phyloP scores from a whole-genome alignment of 768 basidiomycete species.

The Russula emetica region DNA sequence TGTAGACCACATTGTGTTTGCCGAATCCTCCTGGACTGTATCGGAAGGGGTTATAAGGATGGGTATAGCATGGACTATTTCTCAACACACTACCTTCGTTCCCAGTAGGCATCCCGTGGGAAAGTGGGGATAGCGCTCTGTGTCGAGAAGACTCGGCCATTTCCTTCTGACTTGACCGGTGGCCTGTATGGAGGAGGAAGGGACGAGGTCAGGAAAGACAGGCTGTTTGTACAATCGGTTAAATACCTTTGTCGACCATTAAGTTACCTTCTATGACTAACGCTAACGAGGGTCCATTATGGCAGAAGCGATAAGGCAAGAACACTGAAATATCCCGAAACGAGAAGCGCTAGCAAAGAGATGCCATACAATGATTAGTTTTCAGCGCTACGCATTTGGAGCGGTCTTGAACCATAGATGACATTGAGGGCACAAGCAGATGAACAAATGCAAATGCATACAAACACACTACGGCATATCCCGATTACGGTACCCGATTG shows the following conservation, averaged over 20 bases:
- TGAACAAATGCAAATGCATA: too few relatives aligned
- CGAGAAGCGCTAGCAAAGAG: neutral
- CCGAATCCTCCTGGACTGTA: neutral
- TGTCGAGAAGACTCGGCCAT: constrained; percentile 4
- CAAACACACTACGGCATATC: neutral
- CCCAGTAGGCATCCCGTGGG: neutral
- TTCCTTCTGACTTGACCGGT: neutral
- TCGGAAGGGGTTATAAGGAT: constrained; percentile 7
- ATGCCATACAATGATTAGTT: too few relatives aligned
- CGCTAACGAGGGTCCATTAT: neutral
- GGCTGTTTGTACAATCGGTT: neutral
- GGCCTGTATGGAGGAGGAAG: neutral
- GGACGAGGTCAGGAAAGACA: neutral
- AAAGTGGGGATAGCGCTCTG: neutral
- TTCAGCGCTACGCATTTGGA: neutral
- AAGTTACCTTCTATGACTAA: neutral
- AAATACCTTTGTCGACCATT: neutral
- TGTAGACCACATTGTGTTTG: constrained; percentile 19
- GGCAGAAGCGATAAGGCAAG: neutral
- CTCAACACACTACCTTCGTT: neutral
- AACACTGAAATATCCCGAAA: neutral
- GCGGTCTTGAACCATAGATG: too few relatives aligned
- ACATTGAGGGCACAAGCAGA: too few relatives aligned
- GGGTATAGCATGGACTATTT: neutral
- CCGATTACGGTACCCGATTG: too few relatives aligned